Evolutionary conservation across 441 rosid species (phyloP).

Genomic region (Erysimum cheiri): DNA sequence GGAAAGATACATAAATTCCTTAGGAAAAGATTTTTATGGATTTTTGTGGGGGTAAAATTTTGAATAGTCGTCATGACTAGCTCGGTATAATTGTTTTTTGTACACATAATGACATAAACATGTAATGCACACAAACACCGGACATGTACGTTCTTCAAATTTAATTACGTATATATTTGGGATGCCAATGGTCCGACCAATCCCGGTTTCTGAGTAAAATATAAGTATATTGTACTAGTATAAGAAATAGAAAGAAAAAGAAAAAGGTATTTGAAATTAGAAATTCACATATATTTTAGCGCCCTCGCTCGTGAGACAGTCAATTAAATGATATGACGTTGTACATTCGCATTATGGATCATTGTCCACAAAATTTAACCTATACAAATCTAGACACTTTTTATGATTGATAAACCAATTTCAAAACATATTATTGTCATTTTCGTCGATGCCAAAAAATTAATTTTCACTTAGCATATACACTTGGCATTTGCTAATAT

Average conservation of each 20-base stretch:
- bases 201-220: conserved; percentile 37
- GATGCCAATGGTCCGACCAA: conserved; percentile 42
- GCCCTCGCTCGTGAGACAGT: conserved; percentile 40
- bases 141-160: conserved; percentile 39
- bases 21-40: conserved; percentile 27
- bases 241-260: background rate
- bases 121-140: conserved; percentile 36
- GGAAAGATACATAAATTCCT: conserved; percentile 39
- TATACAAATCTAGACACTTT: background rate
- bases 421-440: conserved; percentile 4
- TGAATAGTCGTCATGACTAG: conserved; percentile 27
- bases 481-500: conserved; percentile 7
- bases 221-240: background rate
- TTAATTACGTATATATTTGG: conserved; percentile 38
- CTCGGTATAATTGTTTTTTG: conserved; percentile 38
- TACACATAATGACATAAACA: conserved; percentile 37
- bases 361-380: background rate
- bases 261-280: conserved; percentile 26
- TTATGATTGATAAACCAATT: conserved; percentile 19
- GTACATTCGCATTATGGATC: conserved; percentile 36
- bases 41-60: conserved; percentile 26
- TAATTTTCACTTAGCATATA: background rate
- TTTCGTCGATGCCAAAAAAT: background rate
- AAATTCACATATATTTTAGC: conserved; percentile 42
- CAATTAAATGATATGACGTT: conserved; percentile 37